Evolutionary conservation across 2,329 filamentous ascomycete genomes (phyloP).

Genomic region (Nemania sp.): DNA sequence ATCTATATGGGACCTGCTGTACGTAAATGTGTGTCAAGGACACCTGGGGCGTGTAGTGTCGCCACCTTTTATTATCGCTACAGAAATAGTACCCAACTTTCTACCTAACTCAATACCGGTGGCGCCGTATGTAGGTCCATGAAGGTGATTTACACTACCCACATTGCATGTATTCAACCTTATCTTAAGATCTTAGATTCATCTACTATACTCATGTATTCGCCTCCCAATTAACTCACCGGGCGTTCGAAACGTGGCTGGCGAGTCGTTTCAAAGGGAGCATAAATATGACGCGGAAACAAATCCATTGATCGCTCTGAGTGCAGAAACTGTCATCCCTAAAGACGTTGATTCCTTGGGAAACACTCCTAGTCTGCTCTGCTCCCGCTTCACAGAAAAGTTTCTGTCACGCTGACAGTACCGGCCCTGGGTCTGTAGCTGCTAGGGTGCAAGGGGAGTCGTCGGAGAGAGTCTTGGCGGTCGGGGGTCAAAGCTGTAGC

Average conservation of each 20-base stretch:
- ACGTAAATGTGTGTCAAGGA: neutral
- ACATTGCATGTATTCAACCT: too few species aligned
- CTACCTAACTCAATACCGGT: too few species aligned
- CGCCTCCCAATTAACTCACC: neutral
- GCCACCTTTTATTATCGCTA: neutral
- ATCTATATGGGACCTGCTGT: neutral
- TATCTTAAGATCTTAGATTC: neutral
- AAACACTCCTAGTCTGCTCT: conserved; percentile 15
- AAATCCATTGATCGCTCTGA: neutral
- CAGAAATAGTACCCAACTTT: conserved; percentile 2
- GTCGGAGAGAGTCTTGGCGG: conserved; percentile 35
- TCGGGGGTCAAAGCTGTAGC: conserved; percentile 35
- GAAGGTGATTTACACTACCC: neutral
- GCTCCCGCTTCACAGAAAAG: conserved; percentile 18
- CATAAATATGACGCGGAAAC: neutral
- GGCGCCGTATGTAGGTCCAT: neutral
- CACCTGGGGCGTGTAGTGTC: neutral
- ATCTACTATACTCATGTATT: neutral
- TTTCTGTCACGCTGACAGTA: conserved; percentile 36
- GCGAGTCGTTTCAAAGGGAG: conserved; percentile 9
- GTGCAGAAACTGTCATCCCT: neutral
- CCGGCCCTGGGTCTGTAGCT: conserved; percentile 18
- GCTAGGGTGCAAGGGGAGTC: conserved; percentile 26
- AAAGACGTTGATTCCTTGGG: neutral
- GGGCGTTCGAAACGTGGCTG: neutral